Base-by-base conservation (phyloP, 306 rosid genomes). In the Heteromeles arbutifolia region DNA sequence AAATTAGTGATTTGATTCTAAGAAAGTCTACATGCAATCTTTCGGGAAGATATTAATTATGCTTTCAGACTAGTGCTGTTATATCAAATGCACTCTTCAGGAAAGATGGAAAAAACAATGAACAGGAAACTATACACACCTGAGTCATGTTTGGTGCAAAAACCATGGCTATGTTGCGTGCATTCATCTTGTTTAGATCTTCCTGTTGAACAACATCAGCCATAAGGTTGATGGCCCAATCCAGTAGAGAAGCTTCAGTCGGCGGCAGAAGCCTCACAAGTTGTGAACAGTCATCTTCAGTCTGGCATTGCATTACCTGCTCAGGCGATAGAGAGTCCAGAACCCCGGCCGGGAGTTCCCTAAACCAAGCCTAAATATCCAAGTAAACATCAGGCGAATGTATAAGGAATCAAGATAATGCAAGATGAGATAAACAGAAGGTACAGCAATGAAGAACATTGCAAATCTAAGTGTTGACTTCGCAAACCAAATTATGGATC, bases 121-220 rank as follows among this genome's bases (percentile, higher is more conserved):
- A 48, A 69, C 48, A 52, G 64, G 22, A 72, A 44, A 31, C 25
- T 56, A 71, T 53, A 80, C 85, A 70, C 37, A 89, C 98, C 91
- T 88, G 90, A 85, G 98, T 94, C 98, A 94, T 94, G 86, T 94
- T 94, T 25, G 98, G 98, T 8, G 98, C 97, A 79, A 94, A 94
- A 90, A 94, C 96, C 97, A 90, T 87, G 75, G 97, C 97, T 15
- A 94, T 80, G 71, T 94, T 94, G 76, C 85, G 91, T 3, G 90
- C 97, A 15, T 90, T 92, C 98, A 91, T 94, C 87, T 90, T 94
- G 89, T 94, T 91, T 43, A 88, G 75, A 81, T 88, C 78, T 84
- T 91, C 96, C 21, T 85, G 86, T 69, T 87, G 82, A 65, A 87
- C 98, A 76, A 94, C 97, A 82, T 94, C 98, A 69, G 93, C 89